Conservation (phyloP, 148 eudicot species). For the Polygonum aviculare region DNA sequence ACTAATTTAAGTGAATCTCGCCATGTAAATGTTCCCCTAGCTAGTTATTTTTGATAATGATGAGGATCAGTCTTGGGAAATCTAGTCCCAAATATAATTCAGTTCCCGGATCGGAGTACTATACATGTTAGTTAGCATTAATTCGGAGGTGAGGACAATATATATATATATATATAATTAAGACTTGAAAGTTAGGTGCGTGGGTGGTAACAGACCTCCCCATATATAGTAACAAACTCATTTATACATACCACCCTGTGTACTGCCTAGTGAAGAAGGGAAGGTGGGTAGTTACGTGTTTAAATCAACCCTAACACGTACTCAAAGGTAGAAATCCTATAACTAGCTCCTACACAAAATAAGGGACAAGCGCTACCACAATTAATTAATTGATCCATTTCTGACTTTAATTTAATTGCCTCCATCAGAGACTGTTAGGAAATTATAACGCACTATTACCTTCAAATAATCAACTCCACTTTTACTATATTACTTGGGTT, state of each 20-base stretch:
- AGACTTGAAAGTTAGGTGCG: not conserved
- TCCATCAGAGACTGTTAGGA: not conserved
- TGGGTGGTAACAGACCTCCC: not conserved
- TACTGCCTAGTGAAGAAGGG: not conserved
- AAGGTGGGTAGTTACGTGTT: not conserved
- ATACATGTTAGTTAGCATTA: not conserved
- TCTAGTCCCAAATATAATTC: not conserved
- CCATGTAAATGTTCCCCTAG: too few relatives aligned
- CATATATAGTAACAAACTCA: not conserved
- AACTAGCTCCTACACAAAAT: not conserved
- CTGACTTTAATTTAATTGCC: too few relatives aligned
- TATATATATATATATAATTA: too few relatives aligned
- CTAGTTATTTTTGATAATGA: not conserved
- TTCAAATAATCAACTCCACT: too few relatives aligned
- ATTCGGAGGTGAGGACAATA: not conserved
- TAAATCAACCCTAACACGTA: not conserved
- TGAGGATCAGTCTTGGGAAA: not conserved
- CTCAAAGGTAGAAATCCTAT: not conserved
- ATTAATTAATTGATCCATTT: too few relatives aligned
- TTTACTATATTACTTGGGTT: too few relatives aligned
- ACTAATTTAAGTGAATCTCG: not conserved
- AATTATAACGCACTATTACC: too few relatives aligned
- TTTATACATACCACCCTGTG: not conserved
- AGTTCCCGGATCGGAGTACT: not conserved
- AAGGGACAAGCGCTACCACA: too few relatives aligned